These are phyloP conservation scores for Ceratocystis destructans DNA, from an alignment of 2,329 filamentous ascomycete species.

Conservation along the genomic window DNA sequence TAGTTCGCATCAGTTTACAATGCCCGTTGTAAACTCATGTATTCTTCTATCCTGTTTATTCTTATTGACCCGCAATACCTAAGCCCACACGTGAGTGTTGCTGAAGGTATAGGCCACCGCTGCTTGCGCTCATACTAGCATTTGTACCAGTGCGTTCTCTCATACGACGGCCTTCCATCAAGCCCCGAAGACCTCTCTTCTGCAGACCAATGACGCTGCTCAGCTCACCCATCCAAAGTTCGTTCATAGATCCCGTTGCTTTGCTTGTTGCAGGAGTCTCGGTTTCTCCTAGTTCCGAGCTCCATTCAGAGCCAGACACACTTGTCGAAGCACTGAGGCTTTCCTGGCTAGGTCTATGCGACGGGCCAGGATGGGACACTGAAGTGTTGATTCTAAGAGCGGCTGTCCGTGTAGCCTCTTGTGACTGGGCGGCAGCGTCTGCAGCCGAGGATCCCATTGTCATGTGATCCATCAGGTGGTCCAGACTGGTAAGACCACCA, in stretches of 20 bases:
- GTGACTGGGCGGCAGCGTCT: constrained; percentile 7
- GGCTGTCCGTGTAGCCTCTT: constrained; percentile 27
- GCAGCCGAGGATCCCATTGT: constrained; percentile 7
- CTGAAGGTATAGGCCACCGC: constrained; percentile 24
- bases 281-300: constrained; percentile 39
- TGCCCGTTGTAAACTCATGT: not conserved
- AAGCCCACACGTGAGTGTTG: constrained; percentile 34
- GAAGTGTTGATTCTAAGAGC: constrained; percentile 38
- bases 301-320: constrained; percentile 42
- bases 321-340: constrained; percentile 39
- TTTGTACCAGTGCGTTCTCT: constrained; percentile 51
- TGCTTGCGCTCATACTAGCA: constrained; percentile 24
- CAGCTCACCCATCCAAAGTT: constrained; percentile 68
- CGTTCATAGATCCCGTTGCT: constrained; percentile 28
- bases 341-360: constrained; percentile 31
- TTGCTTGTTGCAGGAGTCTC: constrained; percentile 28
- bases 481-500: constrained; percentile 12
- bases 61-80: constrained; percentile 35
- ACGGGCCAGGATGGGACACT: constrained; percentile 24
- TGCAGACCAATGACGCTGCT: constrained; percentile 90
- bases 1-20: no score
- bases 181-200: constrained; percentile 75
- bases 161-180: constrained; percentile 89
- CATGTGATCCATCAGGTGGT: constrained; percentile 14
- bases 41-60: not conserved